These are phyloP conservation scores for Cucurbitaria berberidis DNA, from an alignment of 2,329 filamentous ascomycete species.

Conservation along the genomic window DNA sequence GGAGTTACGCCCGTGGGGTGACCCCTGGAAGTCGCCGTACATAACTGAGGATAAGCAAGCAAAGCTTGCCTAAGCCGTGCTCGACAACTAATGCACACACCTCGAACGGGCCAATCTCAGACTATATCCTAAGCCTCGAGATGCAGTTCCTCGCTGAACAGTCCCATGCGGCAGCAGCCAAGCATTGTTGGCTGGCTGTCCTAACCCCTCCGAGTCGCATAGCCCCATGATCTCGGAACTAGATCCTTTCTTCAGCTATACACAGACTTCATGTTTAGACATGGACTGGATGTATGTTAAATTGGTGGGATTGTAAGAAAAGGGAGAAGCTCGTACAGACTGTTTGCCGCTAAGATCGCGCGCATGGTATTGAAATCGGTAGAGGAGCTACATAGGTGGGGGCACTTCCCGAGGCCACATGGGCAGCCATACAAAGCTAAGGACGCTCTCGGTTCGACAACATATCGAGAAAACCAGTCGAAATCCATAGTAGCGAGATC, in stretches of 20 bases:
- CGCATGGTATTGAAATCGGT: too few relatives aligned
- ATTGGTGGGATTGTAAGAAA: too few relatives aligned
- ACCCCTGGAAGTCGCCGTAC: background rate
- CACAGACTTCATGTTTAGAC: background rate
- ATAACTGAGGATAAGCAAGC: background rate
- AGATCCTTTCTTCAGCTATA: slow-evolving; percentile 12
- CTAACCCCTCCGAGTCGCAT: background rate
- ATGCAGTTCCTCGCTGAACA: background rate
- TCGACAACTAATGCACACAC: background rate
- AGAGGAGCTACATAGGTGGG: too few relatives aligned
- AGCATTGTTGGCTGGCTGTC: slow-evolving; percentile 8
- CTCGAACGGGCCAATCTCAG: background rate
- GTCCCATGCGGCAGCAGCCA: background rate
- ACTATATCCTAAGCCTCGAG: background rate
- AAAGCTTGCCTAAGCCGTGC: background rate
- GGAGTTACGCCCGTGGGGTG: background rate
- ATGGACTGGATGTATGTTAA: too few relatives aligned
- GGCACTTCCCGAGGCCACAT: too few relatives aligned
- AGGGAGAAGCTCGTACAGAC: too few relatives aligned
- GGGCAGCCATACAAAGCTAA: too few relatives aligned
- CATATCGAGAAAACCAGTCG: background rate
- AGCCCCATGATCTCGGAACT: slow-evolving; percentile 6
- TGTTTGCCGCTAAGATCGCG: too few relatives aligned
- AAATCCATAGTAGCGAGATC: too few relatives aligned
- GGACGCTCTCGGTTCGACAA: background rate